phyloP scores from a whole-genome alignment of 2,329 filamentous ascomycete species.

The Xylariaceae sp. region DNA sequence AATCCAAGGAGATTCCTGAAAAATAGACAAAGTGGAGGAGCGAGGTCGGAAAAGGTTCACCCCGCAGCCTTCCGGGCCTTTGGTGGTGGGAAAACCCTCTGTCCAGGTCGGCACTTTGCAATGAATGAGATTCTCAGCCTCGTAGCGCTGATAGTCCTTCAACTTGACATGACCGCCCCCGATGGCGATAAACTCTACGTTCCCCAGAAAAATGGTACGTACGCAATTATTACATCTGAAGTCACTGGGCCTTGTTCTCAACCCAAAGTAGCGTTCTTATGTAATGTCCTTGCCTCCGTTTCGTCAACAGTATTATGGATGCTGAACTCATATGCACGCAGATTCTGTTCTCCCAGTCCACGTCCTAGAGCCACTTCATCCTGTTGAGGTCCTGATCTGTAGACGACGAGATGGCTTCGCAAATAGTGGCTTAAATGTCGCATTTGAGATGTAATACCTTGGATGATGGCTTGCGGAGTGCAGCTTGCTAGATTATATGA shows the following conservation, averaged over 20 bases:
- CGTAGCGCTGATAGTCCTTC: constrained; percentile 27
- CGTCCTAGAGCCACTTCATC: constrained; percentile 22
- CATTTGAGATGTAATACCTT: constrained; percentile 37
- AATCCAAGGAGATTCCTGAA: constrained; percentile 37
- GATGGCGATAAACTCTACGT: constrained; percentile 18
- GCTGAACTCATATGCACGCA: too few relatives aligned
- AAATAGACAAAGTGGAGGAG: constrained; percentile 3
- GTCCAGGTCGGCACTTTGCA: constrained; percentile 35
- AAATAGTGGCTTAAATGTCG: not conserved
- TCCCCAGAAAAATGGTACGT: constrained; percentile 22
- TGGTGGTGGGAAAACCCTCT: constrained; percentile 36
- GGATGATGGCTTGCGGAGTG: too few relatives aligned
- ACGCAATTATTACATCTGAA: not conserved
- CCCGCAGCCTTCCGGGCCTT: constrained; percentile 33
- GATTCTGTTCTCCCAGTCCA: constrained; percentile 27
- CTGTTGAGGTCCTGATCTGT: constrained; percentile 21
- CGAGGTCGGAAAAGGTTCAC: constrained; percentile 15
- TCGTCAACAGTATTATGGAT: too few relatives aligned
- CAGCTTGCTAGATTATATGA: too few relatives aligned
- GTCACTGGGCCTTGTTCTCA: not conserved
- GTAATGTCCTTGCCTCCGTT: too few relatives aligned
- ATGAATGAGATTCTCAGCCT: constrained; percentile 34
- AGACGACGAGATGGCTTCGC: constrained; percentile 6
- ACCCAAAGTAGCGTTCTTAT: not conserved
- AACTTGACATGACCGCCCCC: constrained; percentile 24